Base-by-base conservation (phyloP, 2,329 filamentous ascomycete genomes). In the Hypoxylon sp. region DNA sequence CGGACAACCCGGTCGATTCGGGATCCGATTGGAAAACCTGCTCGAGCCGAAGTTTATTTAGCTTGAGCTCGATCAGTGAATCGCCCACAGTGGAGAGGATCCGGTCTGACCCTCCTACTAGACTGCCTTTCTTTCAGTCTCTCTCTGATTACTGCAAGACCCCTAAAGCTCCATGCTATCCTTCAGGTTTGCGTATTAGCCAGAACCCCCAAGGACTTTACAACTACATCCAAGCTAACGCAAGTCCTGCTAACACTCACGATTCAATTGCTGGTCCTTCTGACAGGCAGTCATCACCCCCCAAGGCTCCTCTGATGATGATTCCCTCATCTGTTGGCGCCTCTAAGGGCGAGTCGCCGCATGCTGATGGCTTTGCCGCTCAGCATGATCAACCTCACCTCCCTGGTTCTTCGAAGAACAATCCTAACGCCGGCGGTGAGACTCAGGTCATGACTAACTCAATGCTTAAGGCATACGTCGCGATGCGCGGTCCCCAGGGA, bases 391-490 rank as follows among this genome's bases (percentile, higher is more conserved):
- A 43, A 11, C 17, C 9, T 21, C 3, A 3, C 17, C 38, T 5
- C 10, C 14, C 14, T n/a, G 14, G 34, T n/a, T 14, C 13, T 9
- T 14, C 6, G 1, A 9, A 14, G 19, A 21, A 21, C 38, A 3
- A 11, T 10, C 17, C 17, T 9, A 9, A 43, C 7, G 17, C 17
- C 14, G 2, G 17, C 14, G 51, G 48, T 1, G 36, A 68, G 13
- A 60, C 64, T 28, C 71, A 73, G 32, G 25, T 71, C 7, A 43
- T 77, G 43, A 73, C 73, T 10, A 71, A 75, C 53, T 57, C 70
- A 2, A 74, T 75, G 72, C 73, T 76, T 65, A 53, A 68, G 32
- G 73, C 72, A 10, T 77, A 76, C 23, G 36, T 72, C 1, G 52
- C 64, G 11, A 76, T 77, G 75, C 74, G 75, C 4, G 75, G 75